Evolutionary conservation across 2,329 filamentous ascomycete genomes (phyloP).

Genomic region (Fusarium mangiferae): DNA sequence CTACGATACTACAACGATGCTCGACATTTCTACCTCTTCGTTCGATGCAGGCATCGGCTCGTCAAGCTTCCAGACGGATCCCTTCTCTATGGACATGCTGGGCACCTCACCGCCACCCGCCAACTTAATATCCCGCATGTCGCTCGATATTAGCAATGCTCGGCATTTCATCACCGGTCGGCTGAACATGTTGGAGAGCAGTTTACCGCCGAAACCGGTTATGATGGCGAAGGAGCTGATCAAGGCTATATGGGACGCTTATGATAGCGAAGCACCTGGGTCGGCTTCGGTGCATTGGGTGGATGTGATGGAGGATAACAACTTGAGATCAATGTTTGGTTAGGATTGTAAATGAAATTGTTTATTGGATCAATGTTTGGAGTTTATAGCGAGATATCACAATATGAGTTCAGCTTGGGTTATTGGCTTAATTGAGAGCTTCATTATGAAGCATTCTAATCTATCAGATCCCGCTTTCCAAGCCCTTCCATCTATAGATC

Average conservation of each 20-base stretch:
- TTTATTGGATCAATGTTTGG: constrained; percentile 33
- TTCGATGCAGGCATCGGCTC: constrained; percentile 16
- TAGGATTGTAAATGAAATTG: constrained; percentile 14
- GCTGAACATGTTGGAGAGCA: constrained; percentile 52
- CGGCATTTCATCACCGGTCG: constrained; percentile 53
- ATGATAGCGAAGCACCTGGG: constrained; percentile 50
- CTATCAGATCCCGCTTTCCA: constrained; percentile 23
- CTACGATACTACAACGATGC: constrained; percentile 31
- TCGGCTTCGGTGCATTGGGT: constrained; percentile 53
- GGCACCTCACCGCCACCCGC: constrained; percentile 12
- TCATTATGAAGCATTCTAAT: constrained; percentile 20
- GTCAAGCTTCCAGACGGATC: constrained; percentile 1
- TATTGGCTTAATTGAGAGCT: background rate
- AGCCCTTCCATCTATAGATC: constrained; percentile 33
- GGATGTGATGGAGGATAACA: constrained; percentile 54
- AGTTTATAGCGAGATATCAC: background rate
- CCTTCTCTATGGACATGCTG: constrained; percentile 26
- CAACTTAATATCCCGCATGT: constrained; percentile 40
- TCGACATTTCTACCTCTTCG: constrained; percentile 27
- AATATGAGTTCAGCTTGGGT: background rate
- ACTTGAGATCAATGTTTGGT: constrained; percentile 49
- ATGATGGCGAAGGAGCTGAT: constrained; percentile 55
- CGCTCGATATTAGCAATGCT: constrained; percentile 52
- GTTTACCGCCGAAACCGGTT: constrained; percentile 54
- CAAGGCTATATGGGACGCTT: constrained; percentile 54